These are phyloP conservation scores for Chamaenerion angustifolium DNA, from an alignment of 345 rosid species.

Conservation along the genomic window DNA sequence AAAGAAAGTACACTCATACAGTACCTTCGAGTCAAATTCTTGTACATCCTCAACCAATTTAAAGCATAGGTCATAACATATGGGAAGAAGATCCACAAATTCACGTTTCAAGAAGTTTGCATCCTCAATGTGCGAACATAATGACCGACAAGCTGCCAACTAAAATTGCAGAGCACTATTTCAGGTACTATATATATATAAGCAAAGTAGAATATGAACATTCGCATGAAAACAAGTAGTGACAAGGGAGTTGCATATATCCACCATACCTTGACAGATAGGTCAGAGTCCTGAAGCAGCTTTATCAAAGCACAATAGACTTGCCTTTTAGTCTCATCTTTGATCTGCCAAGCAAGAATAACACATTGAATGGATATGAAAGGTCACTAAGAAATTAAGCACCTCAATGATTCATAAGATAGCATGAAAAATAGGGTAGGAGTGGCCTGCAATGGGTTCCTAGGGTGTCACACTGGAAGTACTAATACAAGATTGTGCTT, in stretches of 20 bases:
- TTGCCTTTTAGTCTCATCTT: slow-evolving; percentile 75
- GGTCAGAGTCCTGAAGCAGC: slow-evolving; percentile 70
- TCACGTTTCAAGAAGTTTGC: slow-evolving; percentile 69
- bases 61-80: slow-evolving; percentile 85
- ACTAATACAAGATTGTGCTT: no score
- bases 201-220: not conserved
- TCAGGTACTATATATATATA: slow-evolving; percentile 17
- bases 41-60: slow-evolving; percentile 85
- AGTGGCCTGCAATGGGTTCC: no score
- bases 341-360: slow-evolving; percentile 45
- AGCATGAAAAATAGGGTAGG: no score
- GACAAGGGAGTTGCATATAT: slow-evolving; percentile 2
- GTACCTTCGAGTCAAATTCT: slow-evolving; percentile 96
- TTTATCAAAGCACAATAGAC: slow-evolving; percentile 85
- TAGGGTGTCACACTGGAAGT: no score
- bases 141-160: slow-evolving; percentile 96
- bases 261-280: slow-evolving; percentile 69
- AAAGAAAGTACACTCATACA: not conserved
- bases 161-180: slow-evolving; percentile 23
- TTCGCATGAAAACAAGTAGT: slow-evolving; percentile 1
- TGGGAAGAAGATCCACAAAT: slow-evolving; percentile 78
- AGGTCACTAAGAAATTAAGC: not conserved
- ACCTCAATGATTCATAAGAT: no score
- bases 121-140: slow-evolving; percentile 87
- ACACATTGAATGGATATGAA: slow-evolving; percentile 8